Conservation (phyloP, 352 stramenopile genomes). For the Achlya hypogyna region DNA sequence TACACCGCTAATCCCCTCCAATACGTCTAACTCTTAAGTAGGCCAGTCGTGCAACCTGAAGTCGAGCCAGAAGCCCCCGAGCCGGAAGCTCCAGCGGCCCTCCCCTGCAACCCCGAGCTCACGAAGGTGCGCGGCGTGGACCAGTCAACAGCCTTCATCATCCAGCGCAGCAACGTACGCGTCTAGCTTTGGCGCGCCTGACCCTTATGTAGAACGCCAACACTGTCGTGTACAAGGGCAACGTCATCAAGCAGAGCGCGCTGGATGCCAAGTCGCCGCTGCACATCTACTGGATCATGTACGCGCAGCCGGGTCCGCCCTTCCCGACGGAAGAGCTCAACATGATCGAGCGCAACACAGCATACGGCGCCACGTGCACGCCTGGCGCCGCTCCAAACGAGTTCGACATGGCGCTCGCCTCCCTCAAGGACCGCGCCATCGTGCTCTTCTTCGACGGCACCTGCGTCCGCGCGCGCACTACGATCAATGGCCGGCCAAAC, state of each 20-base stretch:
- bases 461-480: constrained; percentile 50
- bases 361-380: constrained; percentile 49
- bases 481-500: constrained; percentile 51
- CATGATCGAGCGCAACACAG: constrained; percentile 78
- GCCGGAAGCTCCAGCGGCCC: constrained; percentile 11
- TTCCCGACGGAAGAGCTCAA: constrained; percentile 64
- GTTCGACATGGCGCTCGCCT: constrained; percentile 41
- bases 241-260: constrained; percentile 22
- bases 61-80: constrained; percentile 15
- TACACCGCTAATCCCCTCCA: constrained; percentile 24
- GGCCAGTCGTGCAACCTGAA: too few species aligned
- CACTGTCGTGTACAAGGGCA: constrained; percentile 66
- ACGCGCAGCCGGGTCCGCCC: constrained; percentile 49
- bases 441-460: constrained; percentile 45
- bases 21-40: too few species aligned
- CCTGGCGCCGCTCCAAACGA: constrained; percentile 26
- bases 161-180: constrained; percentile 76
- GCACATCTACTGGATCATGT: constrained; percentile 82
- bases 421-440: constrained; percentile 63
- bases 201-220: constrained; percentile 54
- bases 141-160: constrained; percentile 74
- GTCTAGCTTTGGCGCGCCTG: background rate
- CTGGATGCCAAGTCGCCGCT: constrained; percentile 56
- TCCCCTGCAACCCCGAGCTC: constrained; percentile 62
- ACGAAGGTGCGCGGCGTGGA: constrained; percentile 58